Base-by-base conservation (phyloP, 73 alveolate species). In the Stentor roeselii region DNA sequence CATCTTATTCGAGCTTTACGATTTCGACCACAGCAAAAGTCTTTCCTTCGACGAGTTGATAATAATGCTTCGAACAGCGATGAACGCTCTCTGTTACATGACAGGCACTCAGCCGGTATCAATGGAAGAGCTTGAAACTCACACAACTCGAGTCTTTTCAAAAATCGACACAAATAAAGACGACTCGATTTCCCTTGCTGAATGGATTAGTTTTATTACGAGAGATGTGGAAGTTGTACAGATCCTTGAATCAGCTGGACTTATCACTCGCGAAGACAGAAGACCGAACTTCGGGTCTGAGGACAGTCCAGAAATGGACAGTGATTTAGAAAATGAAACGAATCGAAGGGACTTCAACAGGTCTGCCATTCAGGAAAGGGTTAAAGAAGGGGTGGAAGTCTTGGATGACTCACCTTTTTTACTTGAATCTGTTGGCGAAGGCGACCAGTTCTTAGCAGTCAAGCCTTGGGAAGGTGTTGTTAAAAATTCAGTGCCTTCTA, bases 381-480 rank as follows among this genome's bases (percentile, higher is more conserved):
- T 60, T 27, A 67, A 87, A 39, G 89, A 75, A 41, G 83, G 80
- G 76, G 84, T 74, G 1, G 90, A 83, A n/a, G 90, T 60, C 42
- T 87, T 87, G 59, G 96, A 78, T 75, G 93, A 87, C 36, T 96
- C 87, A 0, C 42, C 90, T 15, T 95, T 92, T 77, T 94, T 82
- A 30, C 91, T 78, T 39, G 92, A 88, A 59, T 95, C 84, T 4
- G 86, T 85, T 32, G 97, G 93, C 31, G 96, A 88, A 31, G 99
- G 98, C 2, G 98, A 92, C 58, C 82, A 86, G 67, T 78, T 80
- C 32, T 82, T 92, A 75, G 96, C 97, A 2, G 97, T 93, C 4
- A 88, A 86, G 34, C 96, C 98, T 75, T 97, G 90, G 83, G 88
- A 91, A 89, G 99, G 98, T 58, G 98, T 92, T 75, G 98, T 95